A percentile compares a stretch with the other conserved stretches of the same genome.
phyloP scores from a whole-genome alignment of 257 asterid genomes.

The Ilex aquifolium region DNA sequence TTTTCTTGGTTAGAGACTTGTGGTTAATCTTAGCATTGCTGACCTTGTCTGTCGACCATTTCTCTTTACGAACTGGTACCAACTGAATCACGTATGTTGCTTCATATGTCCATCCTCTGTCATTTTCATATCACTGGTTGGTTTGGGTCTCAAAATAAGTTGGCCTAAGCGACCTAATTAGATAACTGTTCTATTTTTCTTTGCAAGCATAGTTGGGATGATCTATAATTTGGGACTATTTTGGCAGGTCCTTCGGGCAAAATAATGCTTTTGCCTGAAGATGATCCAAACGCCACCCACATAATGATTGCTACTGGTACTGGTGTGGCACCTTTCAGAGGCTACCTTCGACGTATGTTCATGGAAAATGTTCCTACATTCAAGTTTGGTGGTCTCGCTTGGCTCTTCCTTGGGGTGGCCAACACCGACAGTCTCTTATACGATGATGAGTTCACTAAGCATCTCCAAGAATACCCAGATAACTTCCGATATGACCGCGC shows the following conservation, averaged over 20 bases:
- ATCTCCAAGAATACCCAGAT: slow-evolving; percentile 61
- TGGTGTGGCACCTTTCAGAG: slow-evolving; percentile 92
- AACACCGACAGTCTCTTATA: slow-evolving; percentile 82
- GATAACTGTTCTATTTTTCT: too few relatives aligned
- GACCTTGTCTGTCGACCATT: too few relatives aligned
- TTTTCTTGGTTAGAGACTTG: too few relatives aligned
- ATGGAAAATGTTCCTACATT: slow-evolving; percentile 74
- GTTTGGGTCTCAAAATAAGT: too few relatives aligned
- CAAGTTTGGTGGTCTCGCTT: slow-evolving; percentile 82
- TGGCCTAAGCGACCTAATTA: too few relatives aligned
- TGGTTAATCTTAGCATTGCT: too few relatives aligned
- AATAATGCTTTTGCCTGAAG: slow-evolving; percentile 94
- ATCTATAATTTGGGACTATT: neutral
- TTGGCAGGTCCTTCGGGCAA: slow-evolving; percentile 92
- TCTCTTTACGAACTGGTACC: too few relatives aligned
- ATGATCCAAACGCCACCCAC: slow-evolving; percentile 80
- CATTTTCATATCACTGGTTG: too few relatives aligned
- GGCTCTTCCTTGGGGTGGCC: slow-evolving; percentile 99
- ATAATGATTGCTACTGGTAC: slow-evolving; percentile 97
- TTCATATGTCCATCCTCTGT: too few relatives aligned
- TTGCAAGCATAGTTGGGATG: too few relatives aligned
- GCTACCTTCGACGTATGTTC: slow-evolving; percentile 95
- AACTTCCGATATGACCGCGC: slow-evolving; percentile 82
- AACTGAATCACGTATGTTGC: too few relatives aligned
- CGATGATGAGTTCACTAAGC: slow-evolving; percentile 75